phyloP scores from a whole-genome alignment of 257 asterid genomes.

The Schizonepeta tenuifolia region DNA sequence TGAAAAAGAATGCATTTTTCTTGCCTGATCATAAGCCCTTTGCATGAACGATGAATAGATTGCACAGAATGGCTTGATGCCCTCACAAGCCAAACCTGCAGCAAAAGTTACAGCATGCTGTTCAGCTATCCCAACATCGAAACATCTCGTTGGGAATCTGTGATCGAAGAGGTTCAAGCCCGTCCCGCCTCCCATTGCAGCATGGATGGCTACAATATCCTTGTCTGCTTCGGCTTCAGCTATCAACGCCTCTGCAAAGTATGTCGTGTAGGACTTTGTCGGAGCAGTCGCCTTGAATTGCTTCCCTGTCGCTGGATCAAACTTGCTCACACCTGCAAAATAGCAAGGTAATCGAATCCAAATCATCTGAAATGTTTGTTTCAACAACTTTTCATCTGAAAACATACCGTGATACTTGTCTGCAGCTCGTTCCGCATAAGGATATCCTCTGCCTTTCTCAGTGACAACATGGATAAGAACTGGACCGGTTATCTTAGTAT shows the following conservation, averaged over 20 bases:
- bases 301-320: constrained; percentile 95
- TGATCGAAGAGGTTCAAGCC: constrained; percentile 89
- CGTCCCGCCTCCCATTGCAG: constrained; percentile 99
- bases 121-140: constrained; percentile 96
- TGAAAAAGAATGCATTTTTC: constrained; percentile 10
- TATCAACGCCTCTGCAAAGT: constrained; percentile 91
- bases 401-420: constrained; percentile 89
- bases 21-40: constrained; percentile 93
- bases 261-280: constrained; percentile 87
- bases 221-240: constrained; percentile 93
- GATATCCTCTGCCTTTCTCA: constrained; percentile 97
- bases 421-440: constrained; percentile 90
- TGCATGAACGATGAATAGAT: constrained; percentile 93
- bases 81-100: constrained; percentile 98
- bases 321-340: constrained; percentile 76
- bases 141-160: constrained; percentile 80
- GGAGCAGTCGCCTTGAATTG: constrained; percentile 72
- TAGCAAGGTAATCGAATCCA: too few species aligned
- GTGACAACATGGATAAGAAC: constrained; percentile 91
- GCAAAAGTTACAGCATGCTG: constrained; percentile 99
- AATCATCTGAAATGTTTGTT: too few species aligned
- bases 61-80: constrained; percentile 90
- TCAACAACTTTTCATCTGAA: too few species aligned
- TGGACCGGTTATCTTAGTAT: constrained; percentile 84
- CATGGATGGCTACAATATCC: constrained; percentile 87